phyloP scores from a whole-genome alignment of 345 rosid genomes.

The Populus pruinosa region DNA sequence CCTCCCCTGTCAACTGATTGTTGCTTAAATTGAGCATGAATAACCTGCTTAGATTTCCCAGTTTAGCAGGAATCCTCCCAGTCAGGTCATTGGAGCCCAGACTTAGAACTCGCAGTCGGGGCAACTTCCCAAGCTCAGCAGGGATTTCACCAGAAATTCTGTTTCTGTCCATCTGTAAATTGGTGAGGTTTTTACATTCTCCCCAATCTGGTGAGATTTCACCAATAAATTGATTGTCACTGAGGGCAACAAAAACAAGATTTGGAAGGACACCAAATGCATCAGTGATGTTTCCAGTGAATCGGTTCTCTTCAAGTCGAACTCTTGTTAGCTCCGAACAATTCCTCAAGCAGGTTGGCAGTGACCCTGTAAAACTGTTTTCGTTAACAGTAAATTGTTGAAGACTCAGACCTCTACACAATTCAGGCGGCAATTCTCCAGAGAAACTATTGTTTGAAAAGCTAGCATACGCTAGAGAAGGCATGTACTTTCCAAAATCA shows the following conservation, averaged over 20 bases:
- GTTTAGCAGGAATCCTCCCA: slow-evolving; percentile 44
- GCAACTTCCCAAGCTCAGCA: slow-evolving; percentile 46
- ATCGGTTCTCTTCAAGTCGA: slow-evolving; percentile 27
- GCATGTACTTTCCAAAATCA: slow-evolving; percentile 53
- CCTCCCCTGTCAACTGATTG: slow-evolving; percentile 44
- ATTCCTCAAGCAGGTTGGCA: slow-evolving; percentile 56
- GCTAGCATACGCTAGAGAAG: slow-evolving; percentile 34
- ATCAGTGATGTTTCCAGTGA: too few relatives aligned
- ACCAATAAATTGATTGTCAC: slow-evolving; percentile 49
- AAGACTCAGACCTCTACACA: slow-evolving; percentile 46
- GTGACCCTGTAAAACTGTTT: slow-evolving; percentile 50
- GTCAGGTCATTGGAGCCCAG: slow-evolving; percentile 44
- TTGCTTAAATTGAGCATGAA: slow-evolving; percentile 45
- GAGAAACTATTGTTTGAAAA: slow-evolving; percentile 58
- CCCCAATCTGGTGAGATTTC: slow-evolving; percentile 61
- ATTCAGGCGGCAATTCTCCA: slow-evolving; percentile 53
- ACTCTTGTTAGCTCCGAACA: slow-evolving; percentile 38
- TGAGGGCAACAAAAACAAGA: slow-evolving; percentile 41
- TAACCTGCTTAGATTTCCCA: slow-evolving; percentile 45
- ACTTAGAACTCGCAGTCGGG: slow-evolving; percentile 32
- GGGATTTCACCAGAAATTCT: slow-evolving; percentile 56
- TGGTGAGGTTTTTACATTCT: slow-evolving; percentile 48
- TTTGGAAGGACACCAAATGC: too few relatives aligned
- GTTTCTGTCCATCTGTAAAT: slow-evolving; percentile 48
- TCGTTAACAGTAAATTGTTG: slow-evolving; percentile 31